Percentiles rank a stretch among this genome's conserved stretches.
phyloP scores from a whole-genome alignment of 2,329 filamentous ascomycete species.

The Colletotrichum noveboracense region DNA sequence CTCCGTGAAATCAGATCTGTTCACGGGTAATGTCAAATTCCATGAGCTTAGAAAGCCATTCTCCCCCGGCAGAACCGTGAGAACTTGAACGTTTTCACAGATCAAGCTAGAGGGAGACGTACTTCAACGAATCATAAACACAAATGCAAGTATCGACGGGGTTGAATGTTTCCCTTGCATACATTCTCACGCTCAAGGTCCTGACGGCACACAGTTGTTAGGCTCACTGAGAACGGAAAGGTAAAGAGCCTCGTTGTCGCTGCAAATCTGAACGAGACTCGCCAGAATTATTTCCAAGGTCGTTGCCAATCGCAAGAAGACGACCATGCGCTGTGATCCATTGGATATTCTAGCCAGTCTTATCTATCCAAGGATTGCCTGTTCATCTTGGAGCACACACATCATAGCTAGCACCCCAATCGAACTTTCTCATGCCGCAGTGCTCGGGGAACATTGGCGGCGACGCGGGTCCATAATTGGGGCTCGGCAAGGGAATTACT shows the following conservation, averaged over 20 bases:
- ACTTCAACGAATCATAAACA: background rate
- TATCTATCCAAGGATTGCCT: background rate
- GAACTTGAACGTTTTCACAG: background rate
- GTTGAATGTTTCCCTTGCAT: too few relatives aligned
- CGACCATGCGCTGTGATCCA: background rate
- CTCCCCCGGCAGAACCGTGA: background rate
- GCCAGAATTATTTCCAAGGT: background rate
- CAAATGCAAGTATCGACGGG: background rate
- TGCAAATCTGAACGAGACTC: background rate
- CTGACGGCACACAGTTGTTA: too few relatives aligned
- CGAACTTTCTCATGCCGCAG: background rate
- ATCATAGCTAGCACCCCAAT: background rate
- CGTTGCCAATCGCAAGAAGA: background rate
- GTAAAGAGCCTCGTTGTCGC: background rate
- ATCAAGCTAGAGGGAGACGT: background rate
- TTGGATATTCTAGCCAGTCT: background rate
- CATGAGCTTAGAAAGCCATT: background rate
- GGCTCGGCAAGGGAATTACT: too few relatives aligned
- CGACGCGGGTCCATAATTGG: too few relatives aligned
- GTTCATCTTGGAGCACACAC: background rate
- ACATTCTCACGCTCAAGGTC: background rate
- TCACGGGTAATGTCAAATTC: background rate
- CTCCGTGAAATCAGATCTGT: background rate
- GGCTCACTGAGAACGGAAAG: background rate
- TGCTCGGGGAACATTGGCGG: background rate